phyloP scores from a whole-genome alignment of 805 yeast species.

The Phaffomyces thermotolerans region DNA sequence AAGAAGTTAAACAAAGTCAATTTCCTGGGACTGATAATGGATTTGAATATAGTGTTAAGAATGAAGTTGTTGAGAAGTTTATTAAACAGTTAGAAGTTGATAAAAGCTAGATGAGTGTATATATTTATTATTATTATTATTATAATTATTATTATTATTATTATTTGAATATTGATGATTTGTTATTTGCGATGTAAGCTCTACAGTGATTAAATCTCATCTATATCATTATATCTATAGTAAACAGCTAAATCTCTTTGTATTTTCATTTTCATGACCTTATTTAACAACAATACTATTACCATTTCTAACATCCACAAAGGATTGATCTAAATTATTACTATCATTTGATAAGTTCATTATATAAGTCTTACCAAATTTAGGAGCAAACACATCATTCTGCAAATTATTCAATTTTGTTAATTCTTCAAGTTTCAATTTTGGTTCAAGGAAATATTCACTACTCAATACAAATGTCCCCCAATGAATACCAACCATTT shows the following conservation, averaged over 20 bases:
- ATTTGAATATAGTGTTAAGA: slow-evolving; percentile 67
- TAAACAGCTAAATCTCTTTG: neutral
- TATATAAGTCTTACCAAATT: slow-evolving; percentile 64
- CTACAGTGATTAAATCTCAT: no score
- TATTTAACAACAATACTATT: slow-evolving; percentile 24
- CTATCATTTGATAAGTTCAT: slow-evolving; percentile 25
- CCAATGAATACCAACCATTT: slow-evolving; percentile 89
- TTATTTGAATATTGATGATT: no score
- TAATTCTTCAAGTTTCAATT: slow-evolving; percentile 43
- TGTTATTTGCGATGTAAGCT: no score
- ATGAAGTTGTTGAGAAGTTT: slow-evolving; percentile 48
- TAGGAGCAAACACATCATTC: slow-evolving; percentile 52
- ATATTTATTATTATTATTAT: no score
- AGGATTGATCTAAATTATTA: slow-evolving; percentile 1
- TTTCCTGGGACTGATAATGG: slow-evolving; percentile 52
- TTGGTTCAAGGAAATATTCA: slow-evolving; percentile 84
- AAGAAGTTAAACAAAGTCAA: slow-evolving; percentile 45
- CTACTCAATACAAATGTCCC: slow-evolving; percentile 89
- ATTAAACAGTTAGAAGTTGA: slow-evolving; percentile 17
- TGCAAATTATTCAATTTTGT: slow-evolving; percentile 35
- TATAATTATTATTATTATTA: no score
- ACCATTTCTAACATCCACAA: slow-evolving; percentile 23
- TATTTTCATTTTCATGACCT: neutral
- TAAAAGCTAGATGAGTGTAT: neutral
- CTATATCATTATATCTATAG: neutral